phyloP scores from a whole-genome alignment of 768 basidiomycete species.

The Boletus fagicola region DNA sequence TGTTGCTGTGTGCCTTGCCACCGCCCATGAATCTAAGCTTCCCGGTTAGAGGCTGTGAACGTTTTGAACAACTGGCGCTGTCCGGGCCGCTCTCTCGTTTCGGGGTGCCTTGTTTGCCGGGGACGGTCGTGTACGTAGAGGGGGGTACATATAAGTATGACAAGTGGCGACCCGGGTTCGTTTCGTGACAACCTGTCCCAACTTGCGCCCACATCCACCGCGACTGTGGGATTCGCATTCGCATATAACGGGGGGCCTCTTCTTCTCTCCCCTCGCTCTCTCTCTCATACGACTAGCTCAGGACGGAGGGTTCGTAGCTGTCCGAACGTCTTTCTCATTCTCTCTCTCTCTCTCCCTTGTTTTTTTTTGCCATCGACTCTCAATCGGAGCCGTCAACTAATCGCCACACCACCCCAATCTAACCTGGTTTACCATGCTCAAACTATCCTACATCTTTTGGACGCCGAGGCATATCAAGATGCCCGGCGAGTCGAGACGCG shows the following conservation, averaged over 20 bases:
- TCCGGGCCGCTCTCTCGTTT: conserved; percentile 12
- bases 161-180: not conserved
- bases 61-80: not conserved
- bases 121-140: conserved; percentile 8
- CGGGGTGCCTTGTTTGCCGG: conserved; percentile 15
- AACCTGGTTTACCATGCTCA: conserved; percentile 32
- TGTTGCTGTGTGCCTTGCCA: not conserved
- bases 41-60: conserved; percentile 10
- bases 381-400: no score
- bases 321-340: not conserved
- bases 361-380: not conserved
- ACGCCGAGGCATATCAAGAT: conserved; percentile 52
- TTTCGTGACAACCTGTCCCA: conserved; percentile 2
- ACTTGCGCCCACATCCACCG: conserved; percentile 5
- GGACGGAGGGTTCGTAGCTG: not conserved
- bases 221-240: not conserved
- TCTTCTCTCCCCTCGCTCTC: not conserved
- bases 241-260: not conserved
- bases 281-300: not conserved
- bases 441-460: conserved; percentile 51
- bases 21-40: not conserved
- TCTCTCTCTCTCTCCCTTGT: not conserved
- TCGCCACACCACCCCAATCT: not conserved
- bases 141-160: not conserved
- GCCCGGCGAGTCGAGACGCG: conserved; percentile 38